phyloP scores from a whole-genome alignment of 331 rosid genomes.

The Malus hybrid region DNA sequence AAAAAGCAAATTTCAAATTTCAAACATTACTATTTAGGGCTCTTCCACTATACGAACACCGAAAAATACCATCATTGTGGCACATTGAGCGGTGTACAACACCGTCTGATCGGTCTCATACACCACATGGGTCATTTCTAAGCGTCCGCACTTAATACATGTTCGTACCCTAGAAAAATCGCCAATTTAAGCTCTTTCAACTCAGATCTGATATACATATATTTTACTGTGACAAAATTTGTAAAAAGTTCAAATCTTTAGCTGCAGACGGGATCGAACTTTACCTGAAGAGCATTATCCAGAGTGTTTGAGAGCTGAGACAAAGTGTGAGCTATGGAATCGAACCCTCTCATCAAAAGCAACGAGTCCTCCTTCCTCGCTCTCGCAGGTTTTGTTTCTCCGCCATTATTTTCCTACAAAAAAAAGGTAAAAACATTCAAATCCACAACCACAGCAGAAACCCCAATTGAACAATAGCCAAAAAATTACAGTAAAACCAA shows the following conservation, averaged over 20 bases:
- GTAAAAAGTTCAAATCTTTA: background rate
- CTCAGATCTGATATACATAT: background rate
- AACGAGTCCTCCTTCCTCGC: slow-evolving; percentile 57
- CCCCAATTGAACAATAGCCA: background rate
- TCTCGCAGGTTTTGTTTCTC: slow-evolving; percentile 25
- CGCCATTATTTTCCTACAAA: slow-evolving; percentile 17
- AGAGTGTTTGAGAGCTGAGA: slow-evolving; percentile 68
- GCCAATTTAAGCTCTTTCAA: background rate
- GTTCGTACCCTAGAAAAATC: background rate
- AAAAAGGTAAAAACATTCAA: background rate
- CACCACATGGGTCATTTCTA: background rate
- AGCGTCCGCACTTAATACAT: too few species aligned
- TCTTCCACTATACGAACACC: background rate
- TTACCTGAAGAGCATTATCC: slow-evolving; percentile 80
- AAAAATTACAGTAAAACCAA: background rate
- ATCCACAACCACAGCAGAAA: background rate
- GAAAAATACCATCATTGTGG: background rate
- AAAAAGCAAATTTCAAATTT: background rate
- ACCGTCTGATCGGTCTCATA: background rate
- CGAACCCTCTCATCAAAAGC: slow-evolving; percentile 83
- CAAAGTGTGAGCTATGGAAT: slow-evolving; percentile 68
- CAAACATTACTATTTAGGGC: background rate
- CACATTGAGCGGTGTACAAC: background rate
- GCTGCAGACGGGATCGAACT: too few species aligned
- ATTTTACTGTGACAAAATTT: background rate